Evolutionary conservation across 768 basidiomycete genomes (phyloP), one percentile per base, ranked within the genome.

Genomic region (Trametes villosa): DNA sequence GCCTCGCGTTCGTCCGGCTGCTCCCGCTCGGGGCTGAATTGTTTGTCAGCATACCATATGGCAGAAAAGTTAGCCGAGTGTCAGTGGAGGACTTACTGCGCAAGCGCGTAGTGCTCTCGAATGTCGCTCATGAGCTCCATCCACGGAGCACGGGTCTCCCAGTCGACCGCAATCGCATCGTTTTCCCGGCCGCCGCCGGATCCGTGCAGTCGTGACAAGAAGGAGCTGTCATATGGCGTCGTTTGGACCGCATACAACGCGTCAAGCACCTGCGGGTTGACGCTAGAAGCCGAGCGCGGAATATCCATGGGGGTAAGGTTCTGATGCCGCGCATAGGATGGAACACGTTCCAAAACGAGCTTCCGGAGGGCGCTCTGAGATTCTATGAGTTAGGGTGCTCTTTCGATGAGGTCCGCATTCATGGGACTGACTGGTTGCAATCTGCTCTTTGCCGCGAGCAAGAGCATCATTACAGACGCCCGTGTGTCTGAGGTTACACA

Each of bases 81-180:
- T n/a, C 13, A 26, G 9, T 1, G 15, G 3, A 17, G 36, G 11
- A 71, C 86, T 59, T 65, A 92, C 91, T 88, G 85, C 33, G 82
- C 75, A 24, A 89, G 72, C 2, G 70, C 66, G 66, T 86, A 82
- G 74, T 94, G 91, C 2, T 82, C 83, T 50, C 81, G 78, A 41
- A 94, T 79, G 63, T 93, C 91, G 31, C 73, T 70, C 88, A 92
- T 89, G 44, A 94, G 80, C 36, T 79, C 74, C 80, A 87, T 86
- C 92, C 92, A 93, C 0, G 88, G 85, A 4, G 89, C 73, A 40
- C 75, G 75, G 4, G 82, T 85, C 69, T 89, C 86, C 90, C 89
- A 92, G 71, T 92, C 90, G 26, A 86, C 76, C 11, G 84, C 79
- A 40, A 92, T 78, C 29, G 82, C 67, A 4, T 74, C 76, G 12